Evolutionary conservation across 257 asterid species (phyloP), one percentile per base, ranked within the genome.

Genomic region (Nicotiana attenuata): DNA sequence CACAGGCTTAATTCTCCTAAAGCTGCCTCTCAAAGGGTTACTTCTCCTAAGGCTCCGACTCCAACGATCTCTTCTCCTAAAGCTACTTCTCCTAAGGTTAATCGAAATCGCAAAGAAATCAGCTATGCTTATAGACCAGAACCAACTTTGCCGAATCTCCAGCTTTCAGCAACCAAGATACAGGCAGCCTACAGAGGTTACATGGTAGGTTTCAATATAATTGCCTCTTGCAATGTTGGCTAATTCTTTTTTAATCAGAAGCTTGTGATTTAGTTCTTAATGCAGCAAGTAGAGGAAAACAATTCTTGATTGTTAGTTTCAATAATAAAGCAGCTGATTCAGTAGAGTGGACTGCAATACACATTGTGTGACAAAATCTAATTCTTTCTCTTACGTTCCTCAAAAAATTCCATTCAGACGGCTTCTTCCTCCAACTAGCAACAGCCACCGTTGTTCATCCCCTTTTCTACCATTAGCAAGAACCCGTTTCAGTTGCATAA

Each of bases 151-250:
- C 81, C 82, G 84, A 82, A 82, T 68, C 95, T 85, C 83, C 90
- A 93, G 20, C 85, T 87, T 78, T 87, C 97, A 10, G 98, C 98
- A 61, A 90, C 87, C 78, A 92, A 83, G 85, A 91, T 96, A 63
- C 99, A 96, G 87, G 92, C 99, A 47, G 93, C 90, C n/a, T 96
- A 85, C 65, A 86, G 97, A 84, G 98, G 99, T 78, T 93, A 90
- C 82, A 81, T 88, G 97, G 99, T 96, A 91, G 90, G 86, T 33
- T 81, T 55, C 20, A 14, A 45, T 80, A 85, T 68, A 0, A 53
- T 77, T 17, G 14, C 79, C 16, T 19, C 79, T 73, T 24, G 41
- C 78, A 22, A 73, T 47, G 22, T 7, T 20, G 2, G 17, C 0
- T 68, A 10, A 35, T 0, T 8, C 5, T 67, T 0, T 35, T 19